Base-by-base conservation (phyloP, 495 filamentous ascomycete genomes). In the Talaromyces wortmannii region DNA sequence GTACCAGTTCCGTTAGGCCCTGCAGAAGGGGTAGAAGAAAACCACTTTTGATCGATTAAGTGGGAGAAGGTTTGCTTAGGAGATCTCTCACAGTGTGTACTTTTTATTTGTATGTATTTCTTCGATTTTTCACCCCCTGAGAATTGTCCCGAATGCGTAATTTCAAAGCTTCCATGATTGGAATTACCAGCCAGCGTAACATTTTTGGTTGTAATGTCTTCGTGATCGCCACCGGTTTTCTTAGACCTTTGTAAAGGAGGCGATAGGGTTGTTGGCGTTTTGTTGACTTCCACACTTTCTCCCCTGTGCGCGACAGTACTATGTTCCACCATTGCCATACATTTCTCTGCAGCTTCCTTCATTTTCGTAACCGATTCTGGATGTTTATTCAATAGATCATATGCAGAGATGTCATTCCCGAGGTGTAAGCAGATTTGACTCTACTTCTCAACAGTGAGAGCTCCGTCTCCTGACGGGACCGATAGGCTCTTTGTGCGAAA, bases 321-420 rank as follows among this genome's bases (percentile, higher is more conserved):
- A 7, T 68, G 58, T n/a, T 58, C 58, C 4, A 67, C 68, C 16
- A 67, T 45, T 29, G 53, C 33, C 6, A 66, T 32, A 45, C 63
- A 68, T n/a, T 57, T 61, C 33, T 63, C 57, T 18, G 65, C 62
- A 8, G 68, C 71, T 49, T 70, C 33, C 33, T 36, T 36, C 5
- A 57, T 42, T 3, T 44, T 29, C 15, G 36, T 48, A 16, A 48
- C 55, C 40, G 51, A 42, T 31, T 57, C 55, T 52, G 48, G 48
- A 45, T 48, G 55, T 12, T 31, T 11, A 7, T 48, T 49, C 32
- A 57, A 36, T 36, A 36, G 33, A 36, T 12, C 33, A 36, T 6
- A 36, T 12, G 33, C 12, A 36, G 12, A 12, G 33, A 36, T 12
- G 12, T 36, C 33, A 36, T 36, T 36, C 12, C 33, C 12, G 12